Evolutionary conservation across 371 early-diverging fungal species (phyloP), one percentile per base, ranked within the genome.

Genomic region (Polyrhizophydium stewartii): DNA sequence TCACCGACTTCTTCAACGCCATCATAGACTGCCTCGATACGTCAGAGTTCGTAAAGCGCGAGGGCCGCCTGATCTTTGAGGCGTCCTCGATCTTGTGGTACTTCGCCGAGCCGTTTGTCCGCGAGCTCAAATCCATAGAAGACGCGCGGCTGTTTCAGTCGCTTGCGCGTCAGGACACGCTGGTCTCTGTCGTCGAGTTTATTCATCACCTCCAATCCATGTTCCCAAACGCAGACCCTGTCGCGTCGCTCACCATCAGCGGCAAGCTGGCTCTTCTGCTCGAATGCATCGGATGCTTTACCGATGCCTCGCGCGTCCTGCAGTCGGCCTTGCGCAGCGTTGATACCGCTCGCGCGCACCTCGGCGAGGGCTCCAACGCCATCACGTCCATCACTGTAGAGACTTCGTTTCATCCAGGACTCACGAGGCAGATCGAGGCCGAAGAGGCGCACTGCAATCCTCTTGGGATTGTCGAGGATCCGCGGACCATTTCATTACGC

Each of bases 211-310:
- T 45, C 10, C 45, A 45, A 19, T 10, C 5, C 19, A 5, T 45
- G 30, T 66, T 67, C 59, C 67, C 65, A 31, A 57, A 25, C 28
- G 52, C 59, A n/a, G 68, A 70, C n/a, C 21, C 62, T 7, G 47
- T 63, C 21, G 55, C 70, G 30, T 63, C 55, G 0, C 58, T 69
- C 12, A 55, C 25, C 17, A 58, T 62, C 1, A 70, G 66, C 52
- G 55, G 35, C 13, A 67, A 73, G 66, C 62, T 76, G 6, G 62
- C 69, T 0, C 33, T 66, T 19, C 21, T 76, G 1, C 43, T 72
- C 27, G 73, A 76, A 53, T 55, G 67, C 55, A 59, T 66, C 30
- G 63, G 55, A 5, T 19, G 28, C 1, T 63, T 62, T 25, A 53
- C 55, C 10, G 67, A 64, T 1, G 72, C 73, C 0, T 46, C 45